Conservation (phyloP, 2,329 filamentous ascomycete species). For the Rhynchosporium agropyri region DNA sequence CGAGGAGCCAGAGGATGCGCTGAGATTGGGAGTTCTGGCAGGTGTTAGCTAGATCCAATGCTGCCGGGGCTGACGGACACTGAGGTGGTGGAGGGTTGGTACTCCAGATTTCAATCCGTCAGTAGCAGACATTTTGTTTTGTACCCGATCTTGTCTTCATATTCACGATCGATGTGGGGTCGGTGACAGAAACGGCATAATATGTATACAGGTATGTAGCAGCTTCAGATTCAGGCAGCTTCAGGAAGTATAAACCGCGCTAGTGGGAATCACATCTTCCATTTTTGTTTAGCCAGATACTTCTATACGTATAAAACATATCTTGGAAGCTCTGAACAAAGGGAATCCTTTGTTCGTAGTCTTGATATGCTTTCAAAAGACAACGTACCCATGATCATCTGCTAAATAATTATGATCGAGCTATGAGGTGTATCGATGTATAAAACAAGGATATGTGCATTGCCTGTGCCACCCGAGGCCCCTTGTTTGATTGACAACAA, state of each 20-base stretch:
- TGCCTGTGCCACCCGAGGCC: conserved; percentile 18
- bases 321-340: not conserved
- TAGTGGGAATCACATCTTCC: not conserved
- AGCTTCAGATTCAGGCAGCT: conserved; percentile 8
- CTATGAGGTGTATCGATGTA: not conserved
- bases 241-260: not conserved
- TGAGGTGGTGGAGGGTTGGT: conserved; percentile 39
- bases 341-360: not conserved
- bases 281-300: too few relatives aligned
- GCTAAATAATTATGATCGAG: not conserved
- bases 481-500: conserved; percentile 18
- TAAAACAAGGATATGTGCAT: conserved; percentile 18
- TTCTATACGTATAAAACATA: not conserved
- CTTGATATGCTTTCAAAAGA: too few relatives aligned
- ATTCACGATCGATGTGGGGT: too few relatives aligned
- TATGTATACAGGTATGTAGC: not conserved
- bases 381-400: too few relatives aligned
- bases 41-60: conserved; percentile 11
- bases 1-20: conserved; percentile 68
- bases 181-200: too few relatives aligned
- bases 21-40: conserved; percentile 68
- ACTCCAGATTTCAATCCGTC: conserved; percentile 21
- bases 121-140: conserved; percentile 11
- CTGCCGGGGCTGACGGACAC: conserved; percentile 25
- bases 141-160: too few relatives aligned